Conservation (phyloP, 148 eudicot genomes). For the Rhododendron ovatum region DNA sequence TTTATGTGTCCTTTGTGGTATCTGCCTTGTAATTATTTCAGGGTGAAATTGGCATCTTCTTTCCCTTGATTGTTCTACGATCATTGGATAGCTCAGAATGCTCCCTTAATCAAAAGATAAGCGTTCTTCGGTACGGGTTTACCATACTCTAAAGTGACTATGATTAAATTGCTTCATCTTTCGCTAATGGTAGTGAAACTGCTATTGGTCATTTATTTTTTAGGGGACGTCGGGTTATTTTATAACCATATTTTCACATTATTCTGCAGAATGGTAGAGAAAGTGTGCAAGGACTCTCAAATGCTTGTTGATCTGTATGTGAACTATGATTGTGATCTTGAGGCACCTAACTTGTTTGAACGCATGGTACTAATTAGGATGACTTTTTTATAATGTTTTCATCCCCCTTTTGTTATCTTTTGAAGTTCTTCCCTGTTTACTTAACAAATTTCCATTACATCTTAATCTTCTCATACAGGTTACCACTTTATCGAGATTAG, state of each 20-base stretch:
- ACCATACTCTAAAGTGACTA: not conserved
- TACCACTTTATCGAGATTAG: conserved; percentile 71
- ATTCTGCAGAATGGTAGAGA: conserved; percentile 89
- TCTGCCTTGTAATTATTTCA: conserved; percentile 22
- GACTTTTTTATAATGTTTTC: not conserved
- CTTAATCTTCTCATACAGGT: conserved; percentile 43
- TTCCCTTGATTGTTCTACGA: conserved; percentile 85
- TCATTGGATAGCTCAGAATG: conserved; percentile 73
- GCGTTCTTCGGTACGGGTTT: conserved; percentile 66
- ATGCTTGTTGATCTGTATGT: conserved; percentile 96
- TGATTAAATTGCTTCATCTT: not conserved
- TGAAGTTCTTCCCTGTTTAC: not conserved
- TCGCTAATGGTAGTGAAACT: not conserved
- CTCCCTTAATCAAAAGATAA: conserved; percentile 59
- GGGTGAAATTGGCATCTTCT: conserved; percentile 97
- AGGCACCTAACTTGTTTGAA: conserved; percentile 93
- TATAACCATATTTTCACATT: conserved; percentile 7
- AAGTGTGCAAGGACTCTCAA: conserved; percentile 88
- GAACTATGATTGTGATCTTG: conserved; percentile 93
- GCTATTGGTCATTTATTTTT: conserved; percentile 3
- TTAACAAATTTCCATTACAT: not conserved
- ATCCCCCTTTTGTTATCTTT: not conserved
- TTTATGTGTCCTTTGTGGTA: conserved; percentile 5
- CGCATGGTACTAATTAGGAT: conserved; percentile 51
- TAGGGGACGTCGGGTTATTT: not conserved